These are phyloP conservation scores for Aureobasidium zeae DNA, from an alignment of 2,329 filamentous ascomycete species.

Conservation along the genomic window DNA sequence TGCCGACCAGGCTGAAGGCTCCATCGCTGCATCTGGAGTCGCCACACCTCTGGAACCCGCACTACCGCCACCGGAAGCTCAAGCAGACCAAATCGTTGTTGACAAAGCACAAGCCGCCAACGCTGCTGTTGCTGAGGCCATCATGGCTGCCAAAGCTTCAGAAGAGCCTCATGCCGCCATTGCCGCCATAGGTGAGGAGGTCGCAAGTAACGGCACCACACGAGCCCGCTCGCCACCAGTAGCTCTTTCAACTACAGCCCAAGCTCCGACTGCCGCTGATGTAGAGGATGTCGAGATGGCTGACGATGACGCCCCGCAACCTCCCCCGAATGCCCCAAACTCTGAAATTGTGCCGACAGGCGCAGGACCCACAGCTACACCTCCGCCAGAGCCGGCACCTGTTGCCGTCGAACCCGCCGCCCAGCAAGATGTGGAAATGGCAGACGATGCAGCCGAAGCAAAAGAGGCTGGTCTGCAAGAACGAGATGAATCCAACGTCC, in stretches of 20 bases:
- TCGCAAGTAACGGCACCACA: slow-evolving; percentile 14
- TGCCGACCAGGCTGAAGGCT: slow-evolving; percentile 40
- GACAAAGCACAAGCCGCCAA: slow-evolving; percentile 21
- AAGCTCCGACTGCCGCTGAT: slow-evolving; percentile 5
- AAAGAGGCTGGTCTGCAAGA: slow-evolving; percentile 27
- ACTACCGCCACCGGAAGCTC: neutral
- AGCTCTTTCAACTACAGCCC: neutral
- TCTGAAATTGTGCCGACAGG: slow-evolving; percentile 1
- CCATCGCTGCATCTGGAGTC: slow-evolving; percentile 25
- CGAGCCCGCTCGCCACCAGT: slow-evolving; percentile 8
- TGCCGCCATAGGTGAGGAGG: slow-evolving; percentile 8
- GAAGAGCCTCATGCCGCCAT: slow-evolving; percentile 11
- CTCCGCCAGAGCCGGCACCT: neutral
- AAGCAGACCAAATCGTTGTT: slow-evolving; percentile 22
- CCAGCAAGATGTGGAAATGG: slow-evolving; percentile 16
- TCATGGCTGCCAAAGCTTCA: slow-evolving; percentile 23
- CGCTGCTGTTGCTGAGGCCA: slow-evolving; percentile 21
- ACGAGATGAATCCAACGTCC: slow-evolving; percentile 23
- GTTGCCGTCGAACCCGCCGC: neutral
- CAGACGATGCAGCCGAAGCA: slow-evolving; percentile 8
- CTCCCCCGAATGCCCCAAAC: slow-evolving; percentile 4
- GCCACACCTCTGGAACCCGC: slow-evolving; percentile 13
- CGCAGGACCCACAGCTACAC: slow-evolving; percentile 3
- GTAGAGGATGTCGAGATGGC: slow-evolving; percentile 23
- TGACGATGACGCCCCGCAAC: slow-evolving; percentile 17